Conservation (phyloP, 176 grass and related monocot species). For the Alloteropsis semialata region DNA sequence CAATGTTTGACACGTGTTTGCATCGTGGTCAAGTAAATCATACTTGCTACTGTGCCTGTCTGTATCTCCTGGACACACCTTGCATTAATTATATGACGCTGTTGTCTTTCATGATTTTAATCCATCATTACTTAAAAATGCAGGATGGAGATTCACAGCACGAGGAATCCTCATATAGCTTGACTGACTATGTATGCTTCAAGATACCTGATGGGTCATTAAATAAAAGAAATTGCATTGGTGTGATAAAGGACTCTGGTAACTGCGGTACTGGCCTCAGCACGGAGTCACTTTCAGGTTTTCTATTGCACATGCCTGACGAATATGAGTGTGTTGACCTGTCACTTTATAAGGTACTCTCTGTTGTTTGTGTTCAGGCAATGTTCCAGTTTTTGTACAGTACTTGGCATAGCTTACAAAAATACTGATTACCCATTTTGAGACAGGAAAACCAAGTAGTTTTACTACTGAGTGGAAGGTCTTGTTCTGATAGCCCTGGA, state of each 20-base stretch:
- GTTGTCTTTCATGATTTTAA: neutral
- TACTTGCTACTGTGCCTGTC: neutral
- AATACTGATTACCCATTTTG: slow-evolving; percentile 5
- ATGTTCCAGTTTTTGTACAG: slow-evolving; percentile 15
- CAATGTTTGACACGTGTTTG: neutral
- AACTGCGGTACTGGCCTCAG: slow-evolving; percentile 31
- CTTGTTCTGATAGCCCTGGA: slow-evolving; percentile 46
- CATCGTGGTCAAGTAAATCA: slow-evolving; percentile 10
- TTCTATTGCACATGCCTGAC: slow-evolving; percentile 74
- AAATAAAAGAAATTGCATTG: slow-evolving; percentile 73
- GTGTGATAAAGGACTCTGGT: slow-evolving; percentile 68
- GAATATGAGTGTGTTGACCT: slow-evolving; percentile 82
- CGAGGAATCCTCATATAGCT: slow-evolving; percentile 29
- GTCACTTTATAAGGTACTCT: slow-evolving; percentile 88
- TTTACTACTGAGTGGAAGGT: slow-evolving; percentile 74
- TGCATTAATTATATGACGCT: slow-evolving; percentile 8
- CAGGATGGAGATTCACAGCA: slow-evolving; percentile 61
- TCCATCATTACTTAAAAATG: slow-evolving; percentile 31
- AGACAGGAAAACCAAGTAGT: slow-evolving; percentile 83
- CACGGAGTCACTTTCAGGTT: slow-evolving; percentile 41
- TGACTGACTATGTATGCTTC: slow-evolving; percentile 75
- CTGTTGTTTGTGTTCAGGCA: slow-evolving; percentile 6
- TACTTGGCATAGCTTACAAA: slow-evolving; percentile 2
- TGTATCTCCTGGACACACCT: slow-evolving; percentile 19
- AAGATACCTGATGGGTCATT: slow-evolving; percentile 80